Conservation (phyloP, 2,329 filamentous ascomycete genomes). For the Scleromitrula shiraiana region DNA sequence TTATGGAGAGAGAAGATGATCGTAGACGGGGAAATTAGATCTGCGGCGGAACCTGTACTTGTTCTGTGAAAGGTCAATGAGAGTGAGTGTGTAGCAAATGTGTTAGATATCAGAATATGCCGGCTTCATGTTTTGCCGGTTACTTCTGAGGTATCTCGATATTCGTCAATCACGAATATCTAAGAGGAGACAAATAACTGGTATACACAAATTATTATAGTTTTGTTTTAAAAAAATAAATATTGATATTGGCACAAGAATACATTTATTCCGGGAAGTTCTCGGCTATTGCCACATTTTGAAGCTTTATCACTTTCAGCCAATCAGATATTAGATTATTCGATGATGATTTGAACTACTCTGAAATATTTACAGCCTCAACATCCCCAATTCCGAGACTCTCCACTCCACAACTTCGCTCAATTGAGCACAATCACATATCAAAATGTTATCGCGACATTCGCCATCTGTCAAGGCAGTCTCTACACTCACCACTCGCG, state of each 20-base stretch:
- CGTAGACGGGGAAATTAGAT: no score
- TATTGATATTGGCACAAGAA: background rate
- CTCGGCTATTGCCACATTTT: conserved; percentile 9
- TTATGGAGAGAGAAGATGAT: background rate
- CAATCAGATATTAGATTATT: conserved; percentile 12
- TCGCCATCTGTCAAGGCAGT: conserved; percentile 27
- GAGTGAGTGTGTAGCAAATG: conserved; percentile 6
- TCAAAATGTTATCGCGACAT: conserved; percentile 32
- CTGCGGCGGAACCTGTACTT: background rate
- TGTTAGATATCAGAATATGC: conserved; percentile 13
- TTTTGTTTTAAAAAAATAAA: background rate
- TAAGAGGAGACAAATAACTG: background rate
- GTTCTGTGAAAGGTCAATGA: conserved; percentile 8
- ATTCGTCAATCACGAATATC: background rate
- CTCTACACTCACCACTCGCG: conserved; percentile 25
- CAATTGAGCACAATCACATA: conserved; percentile 29
- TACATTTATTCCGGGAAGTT: background rate
- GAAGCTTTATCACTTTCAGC: background rate
- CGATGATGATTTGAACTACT: conserved; percentile 18
- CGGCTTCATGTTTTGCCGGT: conserved; percentile 16
- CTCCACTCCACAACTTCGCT: conserved; percentile 16
- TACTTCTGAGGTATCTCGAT: conserved; percentile 12
- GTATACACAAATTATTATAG: background rate
- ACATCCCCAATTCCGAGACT: conserved; percentile 13
- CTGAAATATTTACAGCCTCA: conserved; percentile 8